phyloP scores from a whole-genome alignment of 1,284 basidiomycete genomes.

The Melanopsichium pennsylvanicum region DNA sequence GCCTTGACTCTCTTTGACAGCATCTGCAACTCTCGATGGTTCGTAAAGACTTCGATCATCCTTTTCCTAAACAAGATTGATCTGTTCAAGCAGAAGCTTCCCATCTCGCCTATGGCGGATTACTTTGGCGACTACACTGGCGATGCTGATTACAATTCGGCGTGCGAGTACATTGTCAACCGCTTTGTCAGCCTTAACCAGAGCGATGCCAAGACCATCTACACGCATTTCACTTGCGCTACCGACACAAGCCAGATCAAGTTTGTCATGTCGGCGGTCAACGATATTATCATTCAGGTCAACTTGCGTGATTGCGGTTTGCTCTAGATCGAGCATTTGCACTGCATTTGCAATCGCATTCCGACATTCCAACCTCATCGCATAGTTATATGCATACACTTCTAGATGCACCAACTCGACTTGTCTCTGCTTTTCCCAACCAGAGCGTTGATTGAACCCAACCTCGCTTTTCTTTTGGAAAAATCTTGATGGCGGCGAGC shows the following conservation, averaged over 20 bases:
- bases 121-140: conserved; percentile 77
- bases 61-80: conserved; percentile 73
- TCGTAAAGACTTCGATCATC: conserved; percentile 55
- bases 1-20: conserved; percentile 93
- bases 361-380: too few species aligned
- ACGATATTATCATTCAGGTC: conserved; percentile 74
- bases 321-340: too few species aligned
- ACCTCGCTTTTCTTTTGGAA: too few species aligned
- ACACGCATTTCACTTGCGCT: conserved; percentile 85
- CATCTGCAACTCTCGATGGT: conserved; percentile 66
- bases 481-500: too few species aligned
- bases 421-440: too few species aligned
- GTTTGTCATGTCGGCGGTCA: conserved; percentile 71
- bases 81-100: conserved; percentile 91
- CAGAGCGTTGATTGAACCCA: too few species aligned
- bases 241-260: conserved; percentile 82
- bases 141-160: conserved; percentile 57
- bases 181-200: conserved; percentile 61
- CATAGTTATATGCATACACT: too few species aligned
- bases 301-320: conserved; percentile 85
- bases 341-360: too few species aligned
- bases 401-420: too few species aligned
- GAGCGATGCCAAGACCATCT: conserved; percentile 59
- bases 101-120: conserved; percentile 81
- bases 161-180: conserved; percentile 62